Evolutionary conservation across 805 yeast species (phyloP).

Genomic region (Zygosaccharomyces rouxii): DNA sequence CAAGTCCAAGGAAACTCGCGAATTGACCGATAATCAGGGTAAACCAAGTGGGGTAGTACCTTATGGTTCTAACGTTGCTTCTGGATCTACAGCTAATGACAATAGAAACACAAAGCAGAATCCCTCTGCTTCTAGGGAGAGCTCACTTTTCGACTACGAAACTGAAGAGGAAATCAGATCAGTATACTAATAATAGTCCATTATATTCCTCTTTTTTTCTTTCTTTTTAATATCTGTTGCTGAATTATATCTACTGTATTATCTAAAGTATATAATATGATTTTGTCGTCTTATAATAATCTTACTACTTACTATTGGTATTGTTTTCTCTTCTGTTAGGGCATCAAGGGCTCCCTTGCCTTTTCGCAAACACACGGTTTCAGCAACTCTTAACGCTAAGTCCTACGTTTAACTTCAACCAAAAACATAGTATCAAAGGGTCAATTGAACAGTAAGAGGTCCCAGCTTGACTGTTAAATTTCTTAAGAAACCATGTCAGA

Average conservation of each 20-base stretch:
- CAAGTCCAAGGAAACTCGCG: not conserved
- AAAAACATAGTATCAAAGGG: not conserved
- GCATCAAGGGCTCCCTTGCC: not conserved
- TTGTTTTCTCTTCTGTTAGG: not conserved
- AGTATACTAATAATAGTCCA: not conserved
- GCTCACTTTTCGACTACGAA: conserved; percentile 24
- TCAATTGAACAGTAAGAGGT: not conserved
- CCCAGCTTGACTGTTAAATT: not conserved
- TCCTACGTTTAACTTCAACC: not conserved
- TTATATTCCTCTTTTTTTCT: not conserved
- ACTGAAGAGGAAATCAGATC: conserved; percentile 25
- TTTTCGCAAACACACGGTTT: not conserved
- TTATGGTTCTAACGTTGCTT: not conserved
- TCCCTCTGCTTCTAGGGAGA: conserved; percentile 9
- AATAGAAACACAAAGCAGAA: not conserved
- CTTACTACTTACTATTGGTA: not conserved
- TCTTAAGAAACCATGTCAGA: conserved; percentile 8
- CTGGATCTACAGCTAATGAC: not conserved
- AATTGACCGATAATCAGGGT: not conserved
- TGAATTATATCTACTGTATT: not conserved
- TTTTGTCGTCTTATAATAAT: not conserved
- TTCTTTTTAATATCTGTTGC: not conserved
- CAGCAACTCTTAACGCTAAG: not conserved
- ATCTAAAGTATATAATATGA: not conserved
- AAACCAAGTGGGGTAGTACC: not conserved